Conservation (phyloP, 164 flowering plant species). For the Berberis vulgaris region DNA sequence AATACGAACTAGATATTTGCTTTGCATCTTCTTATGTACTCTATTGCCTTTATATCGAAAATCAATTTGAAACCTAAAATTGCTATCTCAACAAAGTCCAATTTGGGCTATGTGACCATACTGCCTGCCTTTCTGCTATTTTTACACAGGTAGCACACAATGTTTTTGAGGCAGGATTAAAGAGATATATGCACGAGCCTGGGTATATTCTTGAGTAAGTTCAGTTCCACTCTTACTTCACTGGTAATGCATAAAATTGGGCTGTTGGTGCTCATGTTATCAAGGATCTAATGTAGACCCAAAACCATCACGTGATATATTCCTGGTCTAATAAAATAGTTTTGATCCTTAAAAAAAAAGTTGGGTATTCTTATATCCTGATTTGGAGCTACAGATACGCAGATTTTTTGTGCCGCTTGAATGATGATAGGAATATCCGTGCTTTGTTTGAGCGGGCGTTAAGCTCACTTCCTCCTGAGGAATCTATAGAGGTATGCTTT, state of each 20-base stretch:
- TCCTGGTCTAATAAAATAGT: no score
- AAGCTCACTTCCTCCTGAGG: slow-evolving; percentile 76
- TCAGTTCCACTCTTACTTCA: neutral
- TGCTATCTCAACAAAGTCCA: no score
- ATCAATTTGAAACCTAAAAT: no score
- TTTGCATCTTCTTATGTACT: no score
- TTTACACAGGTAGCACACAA: slow-evolving; percentile 77
- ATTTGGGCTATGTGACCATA: neutral
- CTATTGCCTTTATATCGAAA: no score
- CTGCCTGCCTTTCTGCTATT: neutral
- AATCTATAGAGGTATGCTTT: slow-evolving; percentile 65
- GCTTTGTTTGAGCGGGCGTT: slow-evolving; percentile 95
- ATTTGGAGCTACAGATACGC: slow-evolving; percentile 56
- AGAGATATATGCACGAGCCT: slow-evolving; percentile 90
- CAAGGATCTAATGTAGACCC: neutral
- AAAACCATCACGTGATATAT: neutral
- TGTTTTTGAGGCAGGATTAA: slow-evolving; percentile 88
- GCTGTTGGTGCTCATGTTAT: neutral
- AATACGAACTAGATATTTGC: no score
- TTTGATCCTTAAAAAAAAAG: no score
- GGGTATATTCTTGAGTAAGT: slow-evolving; percentile 92
- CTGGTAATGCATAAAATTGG: neutral
- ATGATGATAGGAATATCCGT: slow-evolving; percentile 89
- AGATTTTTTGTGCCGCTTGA: slow-evolving; percentile 84
- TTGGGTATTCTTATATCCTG: neutral